Percentiles rank a stretch among this genome's conserved stretches.
Conservation (phyloP, 1,139 yeast genomes). For the Chernovozyma aurita region DNA sequence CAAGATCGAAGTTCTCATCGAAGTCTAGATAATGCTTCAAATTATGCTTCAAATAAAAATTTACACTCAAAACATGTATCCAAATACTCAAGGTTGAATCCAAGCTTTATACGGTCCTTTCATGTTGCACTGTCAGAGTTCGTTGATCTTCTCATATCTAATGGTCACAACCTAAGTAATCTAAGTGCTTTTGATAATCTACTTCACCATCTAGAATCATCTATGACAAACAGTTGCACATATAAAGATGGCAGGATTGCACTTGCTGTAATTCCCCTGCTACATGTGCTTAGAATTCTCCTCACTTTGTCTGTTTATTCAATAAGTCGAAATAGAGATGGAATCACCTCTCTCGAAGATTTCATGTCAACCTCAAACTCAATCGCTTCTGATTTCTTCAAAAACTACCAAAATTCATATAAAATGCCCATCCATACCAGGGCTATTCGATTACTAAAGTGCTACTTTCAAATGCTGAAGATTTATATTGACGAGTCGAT, state of each 20-base stretch:
- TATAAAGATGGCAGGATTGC: background rate
- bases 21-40: no score
- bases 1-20: no score
- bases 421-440: conserved; percentile 3
- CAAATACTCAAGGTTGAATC: no score
- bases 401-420: conserved; percentile 3
- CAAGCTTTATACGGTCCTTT: no score
- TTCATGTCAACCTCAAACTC: background rate
- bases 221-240: background rate
- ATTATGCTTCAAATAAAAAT: no score
- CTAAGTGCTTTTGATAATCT: background rate
- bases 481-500: background rate
- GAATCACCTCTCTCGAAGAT: background rate
- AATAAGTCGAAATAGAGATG: background rate
- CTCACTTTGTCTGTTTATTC: conserved; percentile 5
- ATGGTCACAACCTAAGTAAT: background rate
- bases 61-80: no score
- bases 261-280: background rate
- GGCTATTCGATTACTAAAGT: background rate
- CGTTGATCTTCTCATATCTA: no score
- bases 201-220: background rate
- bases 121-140: no score
- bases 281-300: background rate
- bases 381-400: conserved; percentile 1
- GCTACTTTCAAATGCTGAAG: background rate